These are phyloP conservation scores for Linnemannia schmuckeri DNA, from an alignment of 192 early-diverging fungal genomes.

Conservation along the genomic window DNA sequence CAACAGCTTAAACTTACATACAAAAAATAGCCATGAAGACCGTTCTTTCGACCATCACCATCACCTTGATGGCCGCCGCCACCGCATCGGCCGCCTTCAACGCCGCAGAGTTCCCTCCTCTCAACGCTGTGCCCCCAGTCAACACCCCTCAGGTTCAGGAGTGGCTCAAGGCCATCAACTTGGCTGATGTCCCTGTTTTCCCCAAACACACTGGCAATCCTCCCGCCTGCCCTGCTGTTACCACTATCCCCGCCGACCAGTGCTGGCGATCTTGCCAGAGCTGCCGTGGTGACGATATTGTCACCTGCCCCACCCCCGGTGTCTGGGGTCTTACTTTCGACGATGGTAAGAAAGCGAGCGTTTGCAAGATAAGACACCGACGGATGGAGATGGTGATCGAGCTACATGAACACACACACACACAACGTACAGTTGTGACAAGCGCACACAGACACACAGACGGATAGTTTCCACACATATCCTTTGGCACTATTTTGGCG, in stretches of 20 bases:
- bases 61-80: slow-evolving; percentile 11
- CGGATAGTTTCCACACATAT: not conserved
- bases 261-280: slow-evolving; percentile 49
- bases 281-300: slow-evolving; percentile 22
- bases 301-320: slow-evolving; percentile 60
- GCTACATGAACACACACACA: not conserved
- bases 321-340: slow-evolving; percentile 69
- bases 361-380: not conserved
- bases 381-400: not conserved
- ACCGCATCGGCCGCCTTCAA: slow-evolving; percentile 34
- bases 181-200: slow-evolving; percentile 47
- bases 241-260: slow-evolving; percentile 17
- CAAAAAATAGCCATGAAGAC: slow-evolving; percentile 24
- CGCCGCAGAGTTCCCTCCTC: slow-evolving; percentile 28
- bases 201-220: slow-evolving; percentile 28
- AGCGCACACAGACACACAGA: not conserved
- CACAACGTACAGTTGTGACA: not conserved
- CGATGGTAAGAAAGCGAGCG: slow-evolving; percentile 58
- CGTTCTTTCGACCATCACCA: slow-evolving; percentile 13
- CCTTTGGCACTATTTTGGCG: not conserved
- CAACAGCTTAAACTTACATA: not conserved
- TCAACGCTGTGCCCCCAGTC: slow-evolving; percentile 34
- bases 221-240: slow-evolving; percentile 15
- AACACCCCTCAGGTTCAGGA: slow-evolving; percentile 23
- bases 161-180: slow-evolving; percentile 42